Conservation (phyloP, 768 basidiomycete species). For the Fibroporia radiculosa region DNA sequence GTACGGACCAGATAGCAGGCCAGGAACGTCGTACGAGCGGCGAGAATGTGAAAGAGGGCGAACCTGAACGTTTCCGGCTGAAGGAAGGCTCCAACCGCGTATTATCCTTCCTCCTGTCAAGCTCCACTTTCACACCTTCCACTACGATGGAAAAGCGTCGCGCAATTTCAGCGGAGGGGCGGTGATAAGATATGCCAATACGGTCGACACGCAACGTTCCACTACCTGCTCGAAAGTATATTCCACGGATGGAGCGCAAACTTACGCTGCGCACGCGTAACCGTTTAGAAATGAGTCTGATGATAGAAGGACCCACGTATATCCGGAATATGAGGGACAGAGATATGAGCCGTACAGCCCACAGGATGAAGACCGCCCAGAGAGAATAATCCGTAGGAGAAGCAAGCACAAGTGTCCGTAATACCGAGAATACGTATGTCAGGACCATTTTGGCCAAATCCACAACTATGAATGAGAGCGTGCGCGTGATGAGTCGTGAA, state of each 20-base stretch:
- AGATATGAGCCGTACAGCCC: slow-evolving; percentile 42
- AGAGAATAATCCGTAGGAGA: slow-evolving; percentile 9
- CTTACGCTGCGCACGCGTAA: slow-evolving; percentile 69
- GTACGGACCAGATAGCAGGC: slow-evolving; percentile 17
- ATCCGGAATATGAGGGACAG: slow-evolving; percentile 56
- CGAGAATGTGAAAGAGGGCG: slow-evolving; percentile 23
- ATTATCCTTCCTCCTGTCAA: slow-evolving; percentile 26
- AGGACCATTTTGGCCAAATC: background rate
- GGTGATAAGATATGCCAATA: slow-evolving; percentile 51
- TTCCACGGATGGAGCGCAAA: slow-evolving; percentile 67
- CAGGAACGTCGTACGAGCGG: slow-evolving; percentile 28
- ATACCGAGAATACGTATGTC: slow-evolving; percentile 2
- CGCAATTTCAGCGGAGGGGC: slow-evolving; percentile 38
- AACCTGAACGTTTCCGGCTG: background rate
- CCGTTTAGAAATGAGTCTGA: slow-evolving; percentile 48
- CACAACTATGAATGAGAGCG: no score
- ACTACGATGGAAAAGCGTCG: slow-evolving; percentile 57
- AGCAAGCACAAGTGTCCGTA: slow-evolving; percentile 16
- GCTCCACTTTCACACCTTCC: slow-evolving; percentile 50
- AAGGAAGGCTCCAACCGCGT: background rate
- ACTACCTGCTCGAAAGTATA: slow-evolving; percentile 54
- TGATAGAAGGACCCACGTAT: slow-evolving; percentile 57
- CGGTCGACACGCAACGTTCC: slow-evolving; percentile 60
- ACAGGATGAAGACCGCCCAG: slow-evolving; percentile 37
- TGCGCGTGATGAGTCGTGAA: no score